A percentile compares a stretch with the other conserved stretches of the same genome.
phyloP scores from a whole-genome alignment of 2,329 filamentous ascomycete genomes.

The Xylariomycetidae sp. region DNA sequence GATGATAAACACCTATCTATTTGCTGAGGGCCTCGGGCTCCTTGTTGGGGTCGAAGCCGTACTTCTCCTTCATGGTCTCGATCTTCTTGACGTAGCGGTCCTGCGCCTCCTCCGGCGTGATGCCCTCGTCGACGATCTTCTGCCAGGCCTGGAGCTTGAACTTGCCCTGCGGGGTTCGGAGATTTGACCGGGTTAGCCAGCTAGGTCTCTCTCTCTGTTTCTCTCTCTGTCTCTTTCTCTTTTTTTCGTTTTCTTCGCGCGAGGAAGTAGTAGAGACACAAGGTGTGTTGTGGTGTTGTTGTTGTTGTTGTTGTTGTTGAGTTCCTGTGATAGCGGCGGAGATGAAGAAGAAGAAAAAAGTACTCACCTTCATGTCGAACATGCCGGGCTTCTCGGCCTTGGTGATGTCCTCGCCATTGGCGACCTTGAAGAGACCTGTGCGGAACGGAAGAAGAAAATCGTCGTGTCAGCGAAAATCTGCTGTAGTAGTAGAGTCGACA shows the following conservation, averaged over 20 bases:
- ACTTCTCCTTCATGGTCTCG: slow-evolving; percentile 64
- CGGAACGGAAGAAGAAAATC: slow-evolving; percentile 1
- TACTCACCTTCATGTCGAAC: slow-evolving; percentile 64
- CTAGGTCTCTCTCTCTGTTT: too few species aligned
- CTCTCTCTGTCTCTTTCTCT: background rate
- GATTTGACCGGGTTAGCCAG: too few species aligned
- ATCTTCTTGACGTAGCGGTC: slow-evolving; percentile 70
- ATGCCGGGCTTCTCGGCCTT: slow-evolving; percentile 57
- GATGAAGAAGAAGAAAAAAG: background rate
- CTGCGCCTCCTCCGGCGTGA: slow-evolving; percentile 65
- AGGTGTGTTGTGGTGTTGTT: too few species aligned
- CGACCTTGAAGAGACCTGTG: slow-evolving; percentile 56
- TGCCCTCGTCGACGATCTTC: slow-evolving; percentile 58
- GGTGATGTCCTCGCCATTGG: slow-evolving; percentile 51
- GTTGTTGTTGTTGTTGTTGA: too few species aligned
- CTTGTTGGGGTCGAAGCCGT: slow-evolving; percentile 64
- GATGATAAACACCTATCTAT: slow-evolving; percentile 8
- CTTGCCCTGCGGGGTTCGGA: slow-evolving; percentile 58
- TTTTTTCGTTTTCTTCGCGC: background rate
- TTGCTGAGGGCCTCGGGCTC: slow-evolving; percentile 50
- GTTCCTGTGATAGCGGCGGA: background rate
- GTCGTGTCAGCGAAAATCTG: too few species aligned
- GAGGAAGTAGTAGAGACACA: background rate
- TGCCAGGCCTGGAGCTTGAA: slow-evolving; percentile 78
- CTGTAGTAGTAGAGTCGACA: too few species aligned